phyloP scores from a whole-genome alignment of 2,329 filamentous ascomycete species.

The Diplodia mutila region DNA sequence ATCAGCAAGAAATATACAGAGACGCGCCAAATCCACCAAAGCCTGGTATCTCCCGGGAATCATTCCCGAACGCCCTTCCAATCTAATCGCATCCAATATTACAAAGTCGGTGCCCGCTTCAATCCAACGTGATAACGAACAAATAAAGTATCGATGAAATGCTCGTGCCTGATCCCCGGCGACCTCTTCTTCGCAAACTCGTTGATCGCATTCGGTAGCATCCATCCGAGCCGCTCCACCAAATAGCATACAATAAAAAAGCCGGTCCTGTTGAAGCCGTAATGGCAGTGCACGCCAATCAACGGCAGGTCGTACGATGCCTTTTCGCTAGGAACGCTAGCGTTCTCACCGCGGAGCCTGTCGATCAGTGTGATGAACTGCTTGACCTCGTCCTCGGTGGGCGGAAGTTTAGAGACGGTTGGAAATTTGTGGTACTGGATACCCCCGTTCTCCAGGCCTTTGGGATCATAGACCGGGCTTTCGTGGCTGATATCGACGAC shows the following conservation, averaged over 20 bases:
- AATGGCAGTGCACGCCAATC: constrained; percentile 91
- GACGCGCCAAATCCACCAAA: not conserved
- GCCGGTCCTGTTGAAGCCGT: constrained; percentile 92
- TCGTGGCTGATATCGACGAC: constrained; percentile 92
- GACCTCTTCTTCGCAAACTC: constrained; percentile 73
- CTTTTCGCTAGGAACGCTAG: constrained; percentile 30
- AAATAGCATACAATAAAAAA: constrained; percentile 90
- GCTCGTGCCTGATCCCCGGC: constrained; percentile 84
- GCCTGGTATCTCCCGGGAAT: constrained; percentile 10
- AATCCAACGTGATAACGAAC: constrained; percentile 64
- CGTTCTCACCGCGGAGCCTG: constrained; percentile 36
- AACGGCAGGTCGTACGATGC: constrained; percentile 49
- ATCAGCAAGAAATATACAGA: not conserved
- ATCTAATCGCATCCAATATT: constrained; percentile 9
- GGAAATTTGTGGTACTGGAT: constrained; percentile 75
- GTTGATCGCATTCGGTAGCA: constrained; percentile 76
- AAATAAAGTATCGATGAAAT: constrained; percentile 84
- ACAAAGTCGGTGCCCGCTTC: constrained; percentile 29
- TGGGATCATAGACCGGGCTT: constrained; percentile 83
- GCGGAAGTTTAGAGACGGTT: constrained; percentile 89
- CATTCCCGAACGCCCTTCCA: constrained; percentile 5
- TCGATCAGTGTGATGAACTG: constrained; percentile 65
- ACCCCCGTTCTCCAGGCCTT: constrained; percentile 49
- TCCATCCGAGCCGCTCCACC: constrained; percentile 76
- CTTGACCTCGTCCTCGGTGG: constrained; percentile 63